phyloP scores from a whole-genome alignment of 1,284 basidiomycete genomes.

The Leccinum fallax region DNA sequence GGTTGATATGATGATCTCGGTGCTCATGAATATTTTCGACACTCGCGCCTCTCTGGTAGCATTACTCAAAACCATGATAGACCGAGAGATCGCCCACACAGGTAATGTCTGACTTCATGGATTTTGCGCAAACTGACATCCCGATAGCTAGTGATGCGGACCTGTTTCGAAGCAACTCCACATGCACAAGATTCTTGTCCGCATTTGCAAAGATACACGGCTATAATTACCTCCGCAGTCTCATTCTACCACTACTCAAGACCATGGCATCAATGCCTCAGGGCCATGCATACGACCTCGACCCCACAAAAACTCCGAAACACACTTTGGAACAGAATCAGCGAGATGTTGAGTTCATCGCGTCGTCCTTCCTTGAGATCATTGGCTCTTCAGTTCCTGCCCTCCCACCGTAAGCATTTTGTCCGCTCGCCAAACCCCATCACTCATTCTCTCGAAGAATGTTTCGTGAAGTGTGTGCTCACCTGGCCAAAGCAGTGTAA shows the following conservation, averaged over 20 bases:
- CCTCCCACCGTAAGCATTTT: slow-evolving; percentile 69
- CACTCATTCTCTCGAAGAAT: slow-evolving; percentile 51
- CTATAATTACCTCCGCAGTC: slow-evolving; percentile 82
- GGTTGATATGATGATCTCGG: slow-evolving; percentile 81
- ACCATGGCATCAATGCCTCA: slow-evolving; percentile 72
- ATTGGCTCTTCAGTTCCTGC: slow-evolving; percentile 72
- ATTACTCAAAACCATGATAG: slow-evolving; percentile 82
- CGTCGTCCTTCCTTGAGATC: slow-evolving; percentile 75
- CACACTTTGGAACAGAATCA: slow-evolving; percentile 73
- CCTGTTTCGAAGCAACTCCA: slow-evolving; percentile 86
- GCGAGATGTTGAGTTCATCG: slow-evolving; percentile 72
- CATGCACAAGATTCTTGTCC: slow-evolving; percentile 82
- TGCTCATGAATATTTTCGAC: slow-evolving; percentile 88
- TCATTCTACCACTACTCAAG: slow-evolving; percentile 77
- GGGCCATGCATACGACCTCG: slow-evolving; percentile 79
- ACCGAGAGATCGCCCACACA: slow-evolving; percentile 79
- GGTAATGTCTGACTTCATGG: slow-evolving; percentile 44
- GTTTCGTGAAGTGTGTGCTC: slow-evolving; percentile 85
- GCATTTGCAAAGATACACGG: slow-evolving; percentile 86
- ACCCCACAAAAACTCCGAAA: slow-evolving; percentile 63
- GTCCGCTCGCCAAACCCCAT: background rate
- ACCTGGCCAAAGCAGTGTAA: slow-evolving; percentile 82
- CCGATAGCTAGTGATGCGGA: slow-evolving; percentile 73
- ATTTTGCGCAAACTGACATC: slow-evolving; percentile 11
- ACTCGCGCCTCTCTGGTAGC: slow-evolving; percentile 72